Percentiles rank a stretch among this genome's conserved stretches.
Evolutionary conservation across 1,139 yeast genomes (phyloP).

Genomic region (Suhomyces ambrosiae): DNA sequence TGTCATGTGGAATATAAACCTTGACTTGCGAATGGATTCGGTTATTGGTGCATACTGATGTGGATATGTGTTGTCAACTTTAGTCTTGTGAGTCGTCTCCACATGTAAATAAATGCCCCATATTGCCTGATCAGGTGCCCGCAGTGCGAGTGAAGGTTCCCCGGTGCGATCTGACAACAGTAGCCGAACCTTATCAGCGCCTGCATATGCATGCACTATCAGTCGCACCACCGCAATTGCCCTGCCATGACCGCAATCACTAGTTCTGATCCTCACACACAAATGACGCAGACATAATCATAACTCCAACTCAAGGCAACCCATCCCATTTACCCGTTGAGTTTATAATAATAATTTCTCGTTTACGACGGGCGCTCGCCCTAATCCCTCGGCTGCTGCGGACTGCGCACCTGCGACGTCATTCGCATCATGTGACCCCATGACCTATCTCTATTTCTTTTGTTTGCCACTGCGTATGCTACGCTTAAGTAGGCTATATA

Average conservation of each 20-base stretch:
- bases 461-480: slow-evolving; percentile 12
- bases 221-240: not conserved
- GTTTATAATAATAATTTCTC: no score
- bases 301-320: no score
- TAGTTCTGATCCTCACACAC: not conserved
- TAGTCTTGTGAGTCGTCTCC: no score
- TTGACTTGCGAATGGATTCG: no score
- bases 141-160: slow-evolving; percentile 1
- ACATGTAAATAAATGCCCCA: not conserved
- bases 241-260: not conserved
- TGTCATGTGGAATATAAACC: no score
- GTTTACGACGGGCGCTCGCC: no score
- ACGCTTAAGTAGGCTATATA: not conserved
- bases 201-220: not conserved
- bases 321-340: no score
- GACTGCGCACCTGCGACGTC: slow-evolving; percentile 2
- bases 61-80: no score
- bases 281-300: not conserved
- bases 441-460: slow-evolving; percentile 11
- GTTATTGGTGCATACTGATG: no score
- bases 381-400: not conserved
- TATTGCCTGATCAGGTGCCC: not conserved
- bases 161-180: no score
- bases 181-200: slow-evolving; percentile 1
- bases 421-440: slow-evolving; percentile 10